Percentiles rank a stretch among this genome's conserved stretches.
Evolutionary conservation across 2,329 filamentous ascomycete genomes (phyloP).

Genomic region (Botryotinia convoluta): DNA sequence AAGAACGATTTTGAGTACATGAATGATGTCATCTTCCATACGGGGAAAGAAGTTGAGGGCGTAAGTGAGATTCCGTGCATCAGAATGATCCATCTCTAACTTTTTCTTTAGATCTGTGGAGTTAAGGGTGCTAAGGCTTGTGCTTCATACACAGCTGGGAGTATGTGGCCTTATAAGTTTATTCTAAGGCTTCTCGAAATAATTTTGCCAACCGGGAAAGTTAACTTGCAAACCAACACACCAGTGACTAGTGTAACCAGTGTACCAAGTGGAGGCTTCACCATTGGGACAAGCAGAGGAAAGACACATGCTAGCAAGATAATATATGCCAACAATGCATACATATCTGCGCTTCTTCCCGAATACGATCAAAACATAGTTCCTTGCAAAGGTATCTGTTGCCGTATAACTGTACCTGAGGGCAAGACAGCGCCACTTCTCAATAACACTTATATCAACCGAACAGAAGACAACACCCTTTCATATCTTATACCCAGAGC

Average conservation of each 20-base stretch:
- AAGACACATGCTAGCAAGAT: conserved; percentile 51
- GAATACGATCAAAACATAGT: conserved; percentile 52
- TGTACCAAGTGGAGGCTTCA: conserved; percentile 40
- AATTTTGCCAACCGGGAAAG: conserved; percentile 42
- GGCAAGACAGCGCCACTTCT: conserved; percentile 24
- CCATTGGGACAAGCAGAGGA: conserved; percentile 54
- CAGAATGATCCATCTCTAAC: neutral
- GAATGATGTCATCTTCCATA: conserved; percentile 18
- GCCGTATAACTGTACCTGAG: conserved; percentile 37
- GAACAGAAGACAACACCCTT: conserved; percentile 18
- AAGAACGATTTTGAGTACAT: conserved; percentile 12
- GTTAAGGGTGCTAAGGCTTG: conserved; percentile 30
- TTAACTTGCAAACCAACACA: conserved; percentile 54
- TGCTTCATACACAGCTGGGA: conserved; percentile 27
- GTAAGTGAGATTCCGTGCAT: neutral
- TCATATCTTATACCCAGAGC: conserved; percentile 36
- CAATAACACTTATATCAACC: conserved; percentile 26
- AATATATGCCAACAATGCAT: conserved; percentile 66
- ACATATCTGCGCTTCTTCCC: conserved; percentile 60
- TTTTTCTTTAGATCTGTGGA: conserved; percentile 24
- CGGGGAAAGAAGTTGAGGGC: conserved; percentile 7
- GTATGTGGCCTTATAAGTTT: conserved; percentile 59
- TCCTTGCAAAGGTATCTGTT: conserved; percentile 51
- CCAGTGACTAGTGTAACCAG: conserved; percentile 40
- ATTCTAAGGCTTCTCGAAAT: conserved; percentile 52